Percentiles rank a stretch among this genome's conserved stretches.
Evolutionary conservation across 148 eudicot species (phyloP).

Genomic region (Chenopodium formosanum): DNA sequence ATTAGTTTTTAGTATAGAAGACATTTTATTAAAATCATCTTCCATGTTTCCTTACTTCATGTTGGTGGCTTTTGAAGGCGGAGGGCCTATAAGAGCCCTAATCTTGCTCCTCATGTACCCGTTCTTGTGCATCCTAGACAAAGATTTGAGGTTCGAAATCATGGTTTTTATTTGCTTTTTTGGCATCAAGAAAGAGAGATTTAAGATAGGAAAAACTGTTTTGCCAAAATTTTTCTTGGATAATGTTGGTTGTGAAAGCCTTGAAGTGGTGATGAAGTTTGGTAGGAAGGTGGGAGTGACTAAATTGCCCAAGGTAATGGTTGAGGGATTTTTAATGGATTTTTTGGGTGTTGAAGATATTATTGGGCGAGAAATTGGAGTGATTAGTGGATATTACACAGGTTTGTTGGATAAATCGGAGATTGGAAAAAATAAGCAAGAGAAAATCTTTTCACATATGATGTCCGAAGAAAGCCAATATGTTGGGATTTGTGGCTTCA

Average conservation of each 20-base stretch:
- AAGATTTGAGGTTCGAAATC: constrained; percentile 23
- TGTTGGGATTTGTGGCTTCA: constrained; percentile 20
- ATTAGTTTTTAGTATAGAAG: constrained; percentile 31
- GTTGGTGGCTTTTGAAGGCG: constrained; percentile 41
- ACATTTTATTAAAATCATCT: constrained; percentile 25
- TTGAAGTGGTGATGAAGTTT: constrained; percentile 28
- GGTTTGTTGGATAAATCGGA: constrained; percentile 16
- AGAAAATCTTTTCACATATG: background rate
- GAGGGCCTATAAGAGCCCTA: constrained; percentile 33
- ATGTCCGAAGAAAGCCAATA: background rate
- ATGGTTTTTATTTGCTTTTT: constrained; percentile 39
- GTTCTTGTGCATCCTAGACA: constrained; percentile 16
- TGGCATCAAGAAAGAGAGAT: constrained; percentile 22
- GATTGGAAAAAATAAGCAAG: background rate
- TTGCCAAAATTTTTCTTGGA: constrained; percentile 42
- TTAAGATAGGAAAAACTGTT: constrained; percentile 30
- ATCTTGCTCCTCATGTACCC: constrained; percentile 36
- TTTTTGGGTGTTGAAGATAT: constrained; percentile 32
- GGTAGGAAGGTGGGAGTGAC: constrained; percentile 32
- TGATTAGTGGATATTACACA: constrained; percentile 28
- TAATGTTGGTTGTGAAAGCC: constrained; percentile 34
- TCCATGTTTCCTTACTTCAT: constrained; percentile 41
- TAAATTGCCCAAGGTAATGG: constrained; percentile 37
- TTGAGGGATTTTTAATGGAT: constrained; percentile 37
- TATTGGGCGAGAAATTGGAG: constrained; percentile 32